phyloP scores from a whole-genome alignment of 495 filamentous ascomycete species.

The Penicillium cinerascens region DNA sequence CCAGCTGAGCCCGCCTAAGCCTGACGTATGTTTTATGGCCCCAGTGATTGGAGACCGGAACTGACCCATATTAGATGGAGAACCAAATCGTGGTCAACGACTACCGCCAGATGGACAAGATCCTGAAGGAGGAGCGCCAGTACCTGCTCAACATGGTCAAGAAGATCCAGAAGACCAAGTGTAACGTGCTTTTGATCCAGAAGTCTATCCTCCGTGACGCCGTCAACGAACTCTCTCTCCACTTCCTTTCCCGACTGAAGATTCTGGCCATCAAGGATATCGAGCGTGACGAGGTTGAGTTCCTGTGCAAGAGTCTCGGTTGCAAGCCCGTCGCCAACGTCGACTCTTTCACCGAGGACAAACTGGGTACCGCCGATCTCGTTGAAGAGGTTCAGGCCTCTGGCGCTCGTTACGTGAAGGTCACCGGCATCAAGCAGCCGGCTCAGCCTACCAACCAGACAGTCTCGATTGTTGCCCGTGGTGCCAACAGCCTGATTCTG shows the following conservation, averaged over 20 bases:
- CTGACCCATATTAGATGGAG: conserved; percentile 68
- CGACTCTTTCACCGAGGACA: conserved; percentile 98
- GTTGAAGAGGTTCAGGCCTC: conserved; percentile 87
- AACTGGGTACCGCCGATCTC: conserved; percentile 92
- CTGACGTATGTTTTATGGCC: conserved; percentile 64
- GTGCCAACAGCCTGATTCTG: conserved; percentile 90
- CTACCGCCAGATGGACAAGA: conserved; percentile 99
- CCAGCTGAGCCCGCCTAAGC: conserved; percentile 95
- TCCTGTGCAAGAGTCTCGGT: conserved; percentile 95
- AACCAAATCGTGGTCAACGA: conserved; percentile 99
- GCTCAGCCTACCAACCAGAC: conserved; percentile 63
- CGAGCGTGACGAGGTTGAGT: conserved; percentile 97
- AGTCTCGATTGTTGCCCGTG: conserved; percentile 88
- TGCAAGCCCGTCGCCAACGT: conserved; percentile 99
- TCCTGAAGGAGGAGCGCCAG: conserved; percentile 96
- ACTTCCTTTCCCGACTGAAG: conserved; percentile 96
- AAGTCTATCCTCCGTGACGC: conserved; percentile 97
- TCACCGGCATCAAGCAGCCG: conserved; percentile 77
- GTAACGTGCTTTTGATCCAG: conserved; percentile 96
- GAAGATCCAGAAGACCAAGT: conserved; percentile 99
- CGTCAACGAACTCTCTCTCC: conserved; percentile 92
- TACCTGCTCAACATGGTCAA: conserved; percentile 98
- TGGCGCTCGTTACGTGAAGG: conserved; percentile 88
- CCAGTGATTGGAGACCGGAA: neutral
- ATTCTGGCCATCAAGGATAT: conserved; percentile 96